Base-by-base conservation (phyloP, 1,284 basidiomycete genomes). In the Tausonia pullulans region DNA sequence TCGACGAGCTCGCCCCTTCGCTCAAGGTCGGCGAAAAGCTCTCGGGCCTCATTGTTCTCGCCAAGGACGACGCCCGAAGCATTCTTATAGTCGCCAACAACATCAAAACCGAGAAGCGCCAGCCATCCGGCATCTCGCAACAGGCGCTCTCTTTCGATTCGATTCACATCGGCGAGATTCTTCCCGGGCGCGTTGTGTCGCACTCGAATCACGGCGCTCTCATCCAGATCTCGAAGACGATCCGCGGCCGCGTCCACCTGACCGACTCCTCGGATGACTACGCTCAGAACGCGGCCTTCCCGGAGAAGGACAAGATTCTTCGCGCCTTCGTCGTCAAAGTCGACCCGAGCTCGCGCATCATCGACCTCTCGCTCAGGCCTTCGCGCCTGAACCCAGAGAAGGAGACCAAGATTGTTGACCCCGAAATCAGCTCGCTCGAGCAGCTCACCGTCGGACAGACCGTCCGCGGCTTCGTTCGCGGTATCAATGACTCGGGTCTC, bases 381-480 rank as follows among this genome's bases (percentile, higher is more conserved):
- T 93, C 90, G 8, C 81, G 83, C 61, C 75, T 90, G 69, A 75
- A 82, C 59, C 81, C 83, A 13, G 78, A 79, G 5, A 74, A 80
- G 41, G 72, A 70, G 40, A 76, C 78, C n/a, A 71, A 79, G 11
- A 73, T 87, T 0, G 78, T 82, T 27, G 93, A 97, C 75, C 79
- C 79, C 40, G 86, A 90, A 72, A 81, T 96, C 68, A 76, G 75
- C n/a, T 72, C 73, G n/a, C 65, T 90, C 10, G 76, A 78, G 2
- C 84, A 88, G 61, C 76, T 98, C 51, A 82, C 86, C 71, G 80
- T 82, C 46, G 93, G 91, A 4, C 80, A 87, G 66, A 82, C 80
- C 40, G 78, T 95, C 46, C 82, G 91, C 61, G 95, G 95, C 10
- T 90, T 96, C 73, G 83, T 98, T 73, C 95, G 92, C 78, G 87